Conservation (phyloP, 2,329 filamentous ascomycete genomes). For the Cordyceps sp. region DNA sequence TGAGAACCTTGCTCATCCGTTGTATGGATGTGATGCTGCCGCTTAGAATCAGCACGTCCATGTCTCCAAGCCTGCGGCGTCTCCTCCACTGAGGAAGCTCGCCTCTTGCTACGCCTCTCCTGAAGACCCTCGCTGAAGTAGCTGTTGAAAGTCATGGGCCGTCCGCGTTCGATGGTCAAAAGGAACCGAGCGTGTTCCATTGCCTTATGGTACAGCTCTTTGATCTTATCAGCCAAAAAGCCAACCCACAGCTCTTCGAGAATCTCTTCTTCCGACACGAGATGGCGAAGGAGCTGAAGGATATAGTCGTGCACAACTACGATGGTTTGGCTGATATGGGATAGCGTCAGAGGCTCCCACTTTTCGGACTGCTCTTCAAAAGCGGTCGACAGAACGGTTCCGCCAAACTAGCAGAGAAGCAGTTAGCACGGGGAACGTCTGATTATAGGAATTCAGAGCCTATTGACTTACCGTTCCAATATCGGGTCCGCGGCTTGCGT, state of each 20-base stretch:
- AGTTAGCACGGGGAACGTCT: no score
- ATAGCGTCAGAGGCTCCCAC: constrained; percentile 30
- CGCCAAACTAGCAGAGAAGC: constrained; percentile 18
- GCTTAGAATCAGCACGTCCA: background rate
- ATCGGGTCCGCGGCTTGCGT: constrained; percentile 4
- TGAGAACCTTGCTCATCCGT: background rate
- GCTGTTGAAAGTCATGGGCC: constrained; percentile 32
- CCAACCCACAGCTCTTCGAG: constrained; percentile 20
- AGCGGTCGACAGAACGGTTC: constrained; percentile 20
- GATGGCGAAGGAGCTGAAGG: constrained; percentile 17
- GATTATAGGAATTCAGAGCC: no score
- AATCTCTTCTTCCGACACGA: constrained; percentile 27
- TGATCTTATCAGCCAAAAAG: constrained; percentile 28
- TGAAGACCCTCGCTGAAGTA: constrained; percentile 28
- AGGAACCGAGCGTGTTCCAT: constrained; percentile 33
- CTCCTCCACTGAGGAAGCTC: background rate
- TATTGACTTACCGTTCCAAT: constrained; percentile 2
- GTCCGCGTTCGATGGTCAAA: constrained; percentile 30
- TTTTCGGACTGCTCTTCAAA: constrained; percentile 38
- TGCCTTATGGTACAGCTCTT: constrained; percentile 26
- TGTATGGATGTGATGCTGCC: background rate
- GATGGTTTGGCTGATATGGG: constrained; percentile 34
- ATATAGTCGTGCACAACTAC: constrained; percentile 36
- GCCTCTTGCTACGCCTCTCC: constrained; percentile 6
- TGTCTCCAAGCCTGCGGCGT: no score